Base-by-base conservation (phyloP, 257 asterid species). In the Jasminum sambac region DNA sequence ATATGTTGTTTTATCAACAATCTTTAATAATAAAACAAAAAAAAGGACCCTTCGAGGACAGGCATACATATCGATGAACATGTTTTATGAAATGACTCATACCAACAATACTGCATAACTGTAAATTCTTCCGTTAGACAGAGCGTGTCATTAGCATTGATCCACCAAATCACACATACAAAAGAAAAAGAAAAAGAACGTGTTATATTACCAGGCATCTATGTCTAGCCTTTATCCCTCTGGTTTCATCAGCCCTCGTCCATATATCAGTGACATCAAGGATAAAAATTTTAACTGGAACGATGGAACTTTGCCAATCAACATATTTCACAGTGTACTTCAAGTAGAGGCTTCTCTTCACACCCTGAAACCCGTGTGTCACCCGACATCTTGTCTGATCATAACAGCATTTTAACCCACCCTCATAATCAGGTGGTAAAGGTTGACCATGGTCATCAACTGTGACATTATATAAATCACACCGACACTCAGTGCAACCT, bases 401-500 rank as follows among this genome's bases (percentile, higher is more conserved):
- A 74, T 88, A 67, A 75, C 98, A 90, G 72, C 98, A 92, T 57
- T 68, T 77, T 84, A 92, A 63, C 48, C 98, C 98, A 30, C 96
- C 96, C 2, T 30, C 12, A 77, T 92, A 92, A 36, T 68, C 65
- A 39, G 70, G 66, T 16, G 67, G 78, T 70, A 82, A 52, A 36
- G 21, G 66, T 48, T 9, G 25, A 67, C 78, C 89, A 74, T 74
- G n/a, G 68, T 68, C 79, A 63, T 81, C 90, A 55, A 58, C 57
- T 0, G 94, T 90, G 8, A 78, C 77, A 69, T 93, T 89, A 79
- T 90, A 93, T 13, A 93, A 81, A 79, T 85, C 88, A 69, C 96
- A 87, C 73, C 83, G 77, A 67, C 97, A 92, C 74, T 92, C 98
- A 1, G 83, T 87, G 84, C 98, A 92, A 10, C 97, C 96, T 72